A percentile compares a stretch with the other conserved stretches of the same genome.
Conservation (phyloP, 1,284 basidiomycete species). For the Neotropicomus parvogracilis region DNA sequence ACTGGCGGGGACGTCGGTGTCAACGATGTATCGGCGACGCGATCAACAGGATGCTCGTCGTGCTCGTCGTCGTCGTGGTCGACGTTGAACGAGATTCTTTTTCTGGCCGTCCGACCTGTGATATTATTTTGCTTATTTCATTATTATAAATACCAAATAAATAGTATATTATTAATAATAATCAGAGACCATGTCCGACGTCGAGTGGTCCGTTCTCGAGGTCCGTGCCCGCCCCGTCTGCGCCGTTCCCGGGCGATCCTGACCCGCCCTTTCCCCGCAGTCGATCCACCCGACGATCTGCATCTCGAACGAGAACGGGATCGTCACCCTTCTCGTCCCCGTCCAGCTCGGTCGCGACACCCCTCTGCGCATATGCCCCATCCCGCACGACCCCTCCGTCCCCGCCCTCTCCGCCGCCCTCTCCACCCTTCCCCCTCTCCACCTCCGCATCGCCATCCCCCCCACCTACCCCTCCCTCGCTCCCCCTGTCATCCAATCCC, state of each 20-base stretch:
- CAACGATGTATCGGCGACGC: conserved; percentile 18
- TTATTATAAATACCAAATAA: not conserved
- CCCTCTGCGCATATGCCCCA: conserved; percentile 30
- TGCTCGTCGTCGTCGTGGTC: conserved; percentile 23
- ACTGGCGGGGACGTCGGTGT: conserved; percentile 6
- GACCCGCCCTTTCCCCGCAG: conserved; percentile 37
- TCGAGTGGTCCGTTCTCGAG: conserved; percentile 28
- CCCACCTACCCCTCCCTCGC: conserved; percentile 50
- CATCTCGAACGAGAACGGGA: conserved; percentile 40
- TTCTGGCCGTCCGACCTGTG: conserved; percentile 10
- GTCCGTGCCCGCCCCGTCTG: conserved; percentile 16
- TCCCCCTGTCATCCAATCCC: conserved; percentile 52
- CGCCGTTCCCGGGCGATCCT: conserved; percentile 14
- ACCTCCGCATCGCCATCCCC: conserved; percentile 55
- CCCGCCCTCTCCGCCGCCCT: conserved; percentile 6
- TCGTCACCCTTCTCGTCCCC: conserved; percentile 46
- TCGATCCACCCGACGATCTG: conserved; percentile 70
- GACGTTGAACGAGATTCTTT: conserved; percentile 24
- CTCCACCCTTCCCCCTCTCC: conserved; percentile 55
- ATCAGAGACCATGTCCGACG: conserved; percentile 4
- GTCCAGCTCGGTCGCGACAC: conserved; percentile 51
- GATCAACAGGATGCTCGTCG: conserved; percentile 17
- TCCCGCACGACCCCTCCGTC: conserved; percentile 32
- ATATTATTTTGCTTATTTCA: conserved; percentile 9
- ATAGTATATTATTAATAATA: not conserved